Percentiles rank a stretch among this genome's conserved stretches.
Conservation (phyloP, 1,284 basidiomycete species). For the Grifola frondosa region DNA sequence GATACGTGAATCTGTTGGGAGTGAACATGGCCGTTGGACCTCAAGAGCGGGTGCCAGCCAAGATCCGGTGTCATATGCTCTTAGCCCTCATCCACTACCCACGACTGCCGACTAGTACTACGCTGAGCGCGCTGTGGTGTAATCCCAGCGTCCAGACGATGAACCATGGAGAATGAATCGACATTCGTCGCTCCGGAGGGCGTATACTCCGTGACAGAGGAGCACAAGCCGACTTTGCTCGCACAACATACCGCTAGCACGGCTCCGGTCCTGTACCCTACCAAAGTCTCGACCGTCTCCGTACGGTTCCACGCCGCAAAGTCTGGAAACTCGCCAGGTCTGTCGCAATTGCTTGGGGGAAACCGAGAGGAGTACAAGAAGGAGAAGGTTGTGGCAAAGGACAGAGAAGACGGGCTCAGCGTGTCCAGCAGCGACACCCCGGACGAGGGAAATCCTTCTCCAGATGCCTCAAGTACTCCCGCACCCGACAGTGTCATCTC, state of each 20-base stretch:
- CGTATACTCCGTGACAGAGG: slow-evolving; percentile 83
- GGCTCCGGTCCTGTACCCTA: slow-evolving; percentile 53
- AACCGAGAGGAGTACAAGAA: slow-evolving; percentile 59
- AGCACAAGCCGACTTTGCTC: slow-evolving; percentile 64
- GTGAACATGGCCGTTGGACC: slow-evolving; percentile 26
- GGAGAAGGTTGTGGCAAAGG: slow-evolving; percentile 38
- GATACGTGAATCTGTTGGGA: slow-evolving; percentile 13
- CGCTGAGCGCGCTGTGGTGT: slow-evolving; percentile 8
- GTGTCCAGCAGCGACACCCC: slow-evolving; percentile 75
- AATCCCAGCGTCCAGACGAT: slow-evolving; percentile 23
- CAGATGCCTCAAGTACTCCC: slow-evolving; percentile 40
- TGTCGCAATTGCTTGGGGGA: slow-evolving; percentile 64
- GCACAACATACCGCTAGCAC: slow-evolving; percentile 47
- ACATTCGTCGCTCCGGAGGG: slow-evolving; percentile 86
- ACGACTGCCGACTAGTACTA: slow-evolving; percentile 8
- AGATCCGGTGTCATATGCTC: slow-evolving; percentile 19
- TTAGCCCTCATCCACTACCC: slow-evolving; percentile 12
- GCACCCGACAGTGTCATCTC: slow-evolving; percentile 31
- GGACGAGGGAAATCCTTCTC: slow-evolving; percentile 50
- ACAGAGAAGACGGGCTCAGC: slow-evolving; percentile 63
- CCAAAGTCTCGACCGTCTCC: slow-evolving; percentile 59
- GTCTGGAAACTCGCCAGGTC: slow-evolving; percentile 51
- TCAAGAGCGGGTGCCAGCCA: slow-evolving; percentile 15
- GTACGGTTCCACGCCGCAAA: slow-evolving; percentile 64
- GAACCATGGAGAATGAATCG: slow-evolving; percentile 72